Conservation (phyloP, 257 asterid species). For the Gardenia jasminoides region DNA sequence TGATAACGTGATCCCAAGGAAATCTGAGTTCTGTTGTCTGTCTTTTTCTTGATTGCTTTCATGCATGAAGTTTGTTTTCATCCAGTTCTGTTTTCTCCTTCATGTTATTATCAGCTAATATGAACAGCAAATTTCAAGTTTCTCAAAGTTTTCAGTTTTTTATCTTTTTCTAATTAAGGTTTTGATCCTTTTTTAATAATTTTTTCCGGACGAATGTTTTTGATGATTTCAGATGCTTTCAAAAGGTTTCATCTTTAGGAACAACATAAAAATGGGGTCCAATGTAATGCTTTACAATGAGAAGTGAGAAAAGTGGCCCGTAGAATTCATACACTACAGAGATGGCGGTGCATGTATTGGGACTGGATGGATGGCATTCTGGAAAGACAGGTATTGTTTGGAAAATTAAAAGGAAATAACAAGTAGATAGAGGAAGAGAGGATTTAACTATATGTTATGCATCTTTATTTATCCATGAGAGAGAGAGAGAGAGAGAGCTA, state of each 20-base stretch:
- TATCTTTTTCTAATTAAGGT: background rate
- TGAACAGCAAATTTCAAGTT: background rate
- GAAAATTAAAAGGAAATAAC: too few relatives aligned
- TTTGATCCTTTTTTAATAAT: background rate
- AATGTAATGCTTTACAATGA: background rate
- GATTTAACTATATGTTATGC: too few relatives aligned
- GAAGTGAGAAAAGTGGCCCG: background rate
- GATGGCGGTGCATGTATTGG: background rate
- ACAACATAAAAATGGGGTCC: background rate
- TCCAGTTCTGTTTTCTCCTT: too few relatives aligned
- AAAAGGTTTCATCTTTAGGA: background rate
- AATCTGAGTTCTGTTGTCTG: too few relatives aligned
- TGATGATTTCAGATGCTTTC: background rate
- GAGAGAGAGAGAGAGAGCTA: too few relatives aligned
- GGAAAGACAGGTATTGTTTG: too few relatives aligned
- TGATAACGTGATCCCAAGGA: too few relatives aligned
- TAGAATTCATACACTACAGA: background rate
- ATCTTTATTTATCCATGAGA: too few relatives aligned
- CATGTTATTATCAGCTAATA: too few relatives aligned
- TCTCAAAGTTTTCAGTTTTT: background rate
- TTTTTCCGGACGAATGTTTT: background rate
- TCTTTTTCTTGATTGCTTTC: too few relatives aligned
- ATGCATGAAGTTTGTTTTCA: too few relatives aligned
- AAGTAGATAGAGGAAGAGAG: too few relatives aligned
- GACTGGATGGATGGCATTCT: background rate